phyloP scores from a whole-genome alignment of 305 asterid species.

The Fraxinus paxiana region DNA sequence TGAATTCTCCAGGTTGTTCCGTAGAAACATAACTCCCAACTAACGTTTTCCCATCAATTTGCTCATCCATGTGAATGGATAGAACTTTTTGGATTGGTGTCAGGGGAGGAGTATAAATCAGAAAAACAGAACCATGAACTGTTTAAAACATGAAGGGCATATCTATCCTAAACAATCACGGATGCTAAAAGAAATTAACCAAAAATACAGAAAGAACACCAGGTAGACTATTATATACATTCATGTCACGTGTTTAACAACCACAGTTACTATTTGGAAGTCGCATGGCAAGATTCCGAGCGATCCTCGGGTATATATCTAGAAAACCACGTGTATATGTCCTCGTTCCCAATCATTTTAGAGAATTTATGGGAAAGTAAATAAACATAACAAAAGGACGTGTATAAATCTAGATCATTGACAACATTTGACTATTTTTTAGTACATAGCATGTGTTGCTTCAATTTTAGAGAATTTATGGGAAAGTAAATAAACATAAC shows the following conservation, averaged over 20 bases:
- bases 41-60: conserved; percentile 86
- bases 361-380: neutral
- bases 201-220: neutral
- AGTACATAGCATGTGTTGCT: neutral
- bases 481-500: neutral
- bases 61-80: conserved; percentile 95
- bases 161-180: neutral
- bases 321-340: neutral
- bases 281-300: neutral
- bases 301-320: neutral
- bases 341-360: neutral
- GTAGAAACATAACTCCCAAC: conserved; percentile 88
- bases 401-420: neutral
- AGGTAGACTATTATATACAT: neutral
- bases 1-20: conserved; percentile 94
- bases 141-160: neutral
- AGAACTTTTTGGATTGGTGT: conserved; percentile 40
- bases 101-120: conserved; percentile 13
- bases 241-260: neutral
- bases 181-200: conserved; percentile 18
- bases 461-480: neutral
- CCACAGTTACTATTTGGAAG: neutral
- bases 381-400: neutral
- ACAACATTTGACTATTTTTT: neutral
- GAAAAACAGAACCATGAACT: neutral